A percentile compares a stretch with the other conserved stretches of the same genome.
These are phyloP conservation scores for Rhynchosporium graminicola DNA, from an alignment of 2,329 filamentous ascomycete species.

Conservation along the genomic window DNA sequence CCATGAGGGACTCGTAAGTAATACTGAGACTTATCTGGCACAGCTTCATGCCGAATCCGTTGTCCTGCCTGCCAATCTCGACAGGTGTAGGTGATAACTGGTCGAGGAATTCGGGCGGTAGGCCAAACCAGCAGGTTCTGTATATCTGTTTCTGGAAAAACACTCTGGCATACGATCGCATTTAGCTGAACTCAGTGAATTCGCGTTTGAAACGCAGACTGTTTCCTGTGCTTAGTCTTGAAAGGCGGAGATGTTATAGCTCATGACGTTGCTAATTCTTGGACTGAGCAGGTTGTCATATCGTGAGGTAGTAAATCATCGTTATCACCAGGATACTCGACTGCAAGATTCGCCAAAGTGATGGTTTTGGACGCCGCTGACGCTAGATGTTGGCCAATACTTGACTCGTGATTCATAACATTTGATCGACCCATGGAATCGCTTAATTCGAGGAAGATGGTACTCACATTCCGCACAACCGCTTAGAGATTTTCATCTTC, in stretches of 20 bases:
- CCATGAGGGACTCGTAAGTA: slow-evolving; percentile 16
- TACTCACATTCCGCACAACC: slow-evolving; percentile 22
- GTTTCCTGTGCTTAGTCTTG: not conserved
- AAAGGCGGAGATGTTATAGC: not conserved
- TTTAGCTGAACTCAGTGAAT: not conserved
- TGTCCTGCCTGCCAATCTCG: not conserved
- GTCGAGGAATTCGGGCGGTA: not conserved
- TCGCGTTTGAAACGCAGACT: not conserved
- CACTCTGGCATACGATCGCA: not conserved
- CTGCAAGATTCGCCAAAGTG: slow-evolving; percentile 14
- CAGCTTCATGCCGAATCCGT: slow-evolving; percentile 10
- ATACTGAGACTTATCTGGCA: slow-evolving; percentile 14
- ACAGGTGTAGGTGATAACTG: not conserved
- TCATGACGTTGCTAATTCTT: not conserved
- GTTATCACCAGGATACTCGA: not conserved
- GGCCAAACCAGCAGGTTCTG: slow-evolving; percentile 22
- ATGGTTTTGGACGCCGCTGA: slow-evolving; percentile 15
- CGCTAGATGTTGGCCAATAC: slow-evolving; percentile 5
- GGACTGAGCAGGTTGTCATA: not conserved
- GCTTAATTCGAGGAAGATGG: slow-evolving; percentile 21
- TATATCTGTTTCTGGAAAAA: slow-evolving; percentile 11
- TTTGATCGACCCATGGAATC: slow-evolving; percentile 15
- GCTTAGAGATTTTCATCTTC: slow-evolving; percentile 9
- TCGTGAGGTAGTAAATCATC: not conserved
- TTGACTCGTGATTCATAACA: slow-evolving; percentile 5